Percentiles rank a stretch among this genome's conserved stretches.
Conservation (phyloP, 2,329 filamentous ascomycete species). For the Pseudocercospora vitis region DNA sequence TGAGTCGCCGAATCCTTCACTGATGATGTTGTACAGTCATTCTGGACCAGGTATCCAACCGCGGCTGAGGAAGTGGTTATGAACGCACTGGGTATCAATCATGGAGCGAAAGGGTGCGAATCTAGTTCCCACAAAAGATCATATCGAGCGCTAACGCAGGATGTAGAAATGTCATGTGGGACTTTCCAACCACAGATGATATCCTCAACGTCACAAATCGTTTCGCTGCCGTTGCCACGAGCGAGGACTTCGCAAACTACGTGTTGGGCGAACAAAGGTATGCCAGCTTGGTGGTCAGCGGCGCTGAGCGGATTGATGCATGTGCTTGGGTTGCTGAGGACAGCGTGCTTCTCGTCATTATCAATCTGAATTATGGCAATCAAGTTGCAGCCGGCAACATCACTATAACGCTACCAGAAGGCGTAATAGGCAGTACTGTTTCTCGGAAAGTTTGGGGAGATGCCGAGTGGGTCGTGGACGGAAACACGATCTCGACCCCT, state of each 20-base stretch:
- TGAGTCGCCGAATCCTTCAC: not conserved
- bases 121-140: too few species aligned
- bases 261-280: conserved; percentile 37
- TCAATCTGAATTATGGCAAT: conserved; percentile 39
- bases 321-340: conserved; percentile 43
- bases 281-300: conserved; percentile 28
- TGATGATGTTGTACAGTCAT: conserved; percentile 32
- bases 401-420: conserved; percentile 22
- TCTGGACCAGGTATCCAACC: conserved; percentile 50
- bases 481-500: not conserved
- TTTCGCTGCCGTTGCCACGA: conserved; percentile 45
- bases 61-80: conserved; percentile 48
- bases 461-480: conserved; percentile 17
- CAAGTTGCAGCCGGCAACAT: conserved; percentile 14
- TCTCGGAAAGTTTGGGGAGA: conserved; percentile 23
- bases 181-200: conserved; percentile 46
- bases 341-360: conserved; percentile 43
- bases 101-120: conserved; percentile 51
- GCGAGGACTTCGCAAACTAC: conserved; percentile 35
- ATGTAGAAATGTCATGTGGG: conserved; percentile 48
- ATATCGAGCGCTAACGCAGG: too few species aligned
- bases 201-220: conserved; percentile 39
- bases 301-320: conserved; percentile 41
- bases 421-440: not conserved
- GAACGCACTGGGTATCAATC: conserved; percentile 50